phyloP scores from a whole-genome alignment of 1,284 basidiomycete genomes.

The Abortiporus biennis region DNA sequence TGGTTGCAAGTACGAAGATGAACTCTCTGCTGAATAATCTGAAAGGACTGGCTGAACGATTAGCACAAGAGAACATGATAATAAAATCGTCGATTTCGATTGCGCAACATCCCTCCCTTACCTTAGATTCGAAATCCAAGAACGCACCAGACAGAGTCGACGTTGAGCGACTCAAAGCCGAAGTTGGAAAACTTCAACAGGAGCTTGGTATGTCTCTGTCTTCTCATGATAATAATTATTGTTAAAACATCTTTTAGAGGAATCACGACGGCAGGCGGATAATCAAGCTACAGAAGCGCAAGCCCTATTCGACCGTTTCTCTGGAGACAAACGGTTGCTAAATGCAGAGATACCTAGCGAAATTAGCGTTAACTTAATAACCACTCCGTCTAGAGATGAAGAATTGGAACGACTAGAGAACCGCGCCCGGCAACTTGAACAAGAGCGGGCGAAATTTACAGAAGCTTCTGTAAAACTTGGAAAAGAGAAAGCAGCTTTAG shows the following conservation, averaged over 20 bases:
- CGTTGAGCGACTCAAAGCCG: conserved; percentile 17
- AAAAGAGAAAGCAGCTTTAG: conserved; percentile 59
- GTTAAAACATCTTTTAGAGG: neutral
- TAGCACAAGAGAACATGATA: conserved; percentile 6
- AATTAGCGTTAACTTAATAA: conserved; percentile 45
- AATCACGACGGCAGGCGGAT: neutral
- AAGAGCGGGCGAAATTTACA: conserved; percentile 61
- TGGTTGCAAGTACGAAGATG: conserved; percentile 49
- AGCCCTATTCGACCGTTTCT: conserved; percentile 45
- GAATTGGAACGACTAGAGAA: conserved; percentile 46
- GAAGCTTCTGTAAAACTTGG: conserved; percentile 58
- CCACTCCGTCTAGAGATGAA: conserved; percentile 42
- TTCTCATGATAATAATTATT: neutral
- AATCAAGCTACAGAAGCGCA: conserved; percentile 32
- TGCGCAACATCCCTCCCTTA: too few relatives aligned
- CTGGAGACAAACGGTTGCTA: conserved; percentile 30
- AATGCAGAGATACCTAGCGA: conserved; percentile 21
- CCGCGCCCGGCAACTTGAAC: conserved; percentile 53
- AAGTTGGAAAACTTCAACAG: conserved; percentile 33
- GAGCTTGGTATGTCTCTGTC: conserved; percentile 44
- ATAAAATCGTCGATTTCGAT: neutral
- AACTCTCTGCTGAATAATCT: conserved; percentile 39
- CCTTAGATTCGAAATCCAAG: conserved; percentile 11
- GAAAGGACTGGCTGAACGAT: conserved; percentile 24
- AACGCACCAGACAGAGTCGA: conserved; percentile 11